A percentile compares a stretch with the other conserved stretches of the same genome.
Evolutionary conservation across 2,329 filamentous ascomycete genomes (phyloP).

Genomic region (Xylariales sp.): DNA sequence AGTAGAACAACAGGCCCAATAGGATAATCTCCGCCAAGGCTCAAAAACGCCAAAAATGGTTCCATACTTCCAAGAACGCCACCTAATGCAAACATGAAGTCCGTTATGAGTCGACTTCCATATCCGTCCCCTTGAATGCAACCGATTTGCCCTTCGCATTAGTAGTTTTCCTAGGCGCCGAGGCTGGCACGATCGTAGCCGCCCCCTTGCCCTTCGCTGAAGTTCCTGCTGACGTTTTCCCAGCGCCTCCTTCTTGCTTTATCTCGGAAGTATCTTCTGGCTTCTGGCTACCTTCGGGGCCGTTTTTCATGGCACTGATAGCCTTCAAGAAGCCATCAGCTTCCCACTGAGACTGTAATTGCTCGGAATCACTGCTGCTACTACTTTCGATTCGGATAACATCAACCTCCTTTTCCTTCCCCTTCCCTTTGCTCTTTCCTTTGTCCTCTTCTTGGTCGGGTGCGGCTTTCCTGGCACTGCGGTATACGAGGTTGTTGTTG

Average conservation of each 20-base stretch:
- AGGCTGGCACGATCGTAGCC: conserved; percentile 14
- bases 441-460: conserved; percentile 31
- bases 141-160: conserved; percentile 47
- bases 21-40: neutral
- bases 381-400: conserved; percentile 33
- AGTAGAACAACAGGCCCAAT: neutral
- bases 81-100: conserved; percentile 35
- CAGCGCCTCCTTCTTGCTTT: conserved; percentile 43
- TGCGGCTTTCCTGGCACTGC: conserved; percentile 31
- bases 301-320: conserved; percentile 48
- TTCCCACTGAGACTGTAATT: conserved; percentile 46
- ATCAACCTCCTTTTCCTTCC: conserved; percentile 40
- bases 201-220: conserved; percentile 45
- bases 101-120: conserved; percentile 34
- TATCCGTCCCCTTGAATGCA: conserved; percentile 43
- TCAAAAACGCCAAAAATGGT: conserved; percentile 31
- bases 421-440: conserved; percentile 44
- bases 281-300: conserved; percentile 43
- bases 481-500: conserved; percentile 75
- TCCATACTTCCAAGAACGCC: conserved; percentile 40
- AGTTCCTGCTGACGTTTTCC: conserved; percentile 33
- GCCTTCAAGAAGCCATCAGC: conserved; percentile 49
- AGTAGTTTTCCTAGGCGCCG: conserved; percentile 34
- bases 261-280: conserved; percentile 36
- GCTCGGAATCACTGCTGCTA: conserved; percentile 36